Base-by-base conservation (phyloP, 768 basidiomycete species). In the Suillus hirtellus region DNA sequence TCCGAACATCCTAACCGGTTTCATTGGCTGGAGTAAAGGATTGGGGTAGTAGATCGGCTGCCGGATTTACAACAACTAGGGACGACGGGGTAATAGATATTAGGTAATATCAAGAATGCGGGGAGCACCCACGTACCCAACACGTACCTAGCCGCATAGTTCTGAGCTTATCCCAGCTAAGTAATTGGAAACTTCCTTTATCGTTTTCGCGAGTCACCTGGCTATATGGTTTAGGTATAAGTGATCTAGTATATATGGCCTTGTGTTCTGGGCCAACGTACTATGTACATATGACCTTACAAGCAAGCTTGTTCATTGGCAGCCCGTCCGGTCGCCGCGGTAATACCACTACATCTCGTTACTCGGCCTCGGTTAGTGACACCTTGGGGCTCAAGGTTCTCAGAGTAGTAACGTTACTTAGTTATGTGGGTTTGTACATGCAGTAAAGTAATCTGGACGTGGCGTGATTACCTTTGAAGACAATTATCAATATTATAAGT, bases 321-420 rank as follows among this genome's bases (percentile, higher is more conserved):
- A 44, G 44, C 19, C 44, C 19, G 44, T 44, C 44, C 9, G 19
- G 44, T n/a, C 9, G 19, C 46, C 6, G 46, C 12, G 21, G n/a
- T 12, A 19, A 43, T 10, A 6, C 31, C 31, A 21, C 24, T 24
- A 6, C 21, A 27, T 50, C 49, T 50, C 49, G 49, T 50, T 4
- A 50, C 24, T 50, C 49, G 49, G 49, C 49, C 49, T 50, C 49
- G 49, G 49, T 27, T 50, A 50, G 24, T 27, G 49, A 50, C n/a
- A 2, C 44, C 11, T 46, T 46, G n/a, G 24, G 12, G n/a, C 44
- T 46, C 11, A 4, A 46, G 43, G 46, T 47, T 47, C 21, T 21
- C 47, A 24, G 21, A 47, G 21, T 21, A 44, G 14, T 50, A 27
- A 50, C 27, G 15, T 50, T 27, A 24, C 49, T 31, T 31, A 31